Evolutionary conservation across 1,284 basidiomycete species (phyloP).

Genomic region (Malassezia arunalokei): DNA sequence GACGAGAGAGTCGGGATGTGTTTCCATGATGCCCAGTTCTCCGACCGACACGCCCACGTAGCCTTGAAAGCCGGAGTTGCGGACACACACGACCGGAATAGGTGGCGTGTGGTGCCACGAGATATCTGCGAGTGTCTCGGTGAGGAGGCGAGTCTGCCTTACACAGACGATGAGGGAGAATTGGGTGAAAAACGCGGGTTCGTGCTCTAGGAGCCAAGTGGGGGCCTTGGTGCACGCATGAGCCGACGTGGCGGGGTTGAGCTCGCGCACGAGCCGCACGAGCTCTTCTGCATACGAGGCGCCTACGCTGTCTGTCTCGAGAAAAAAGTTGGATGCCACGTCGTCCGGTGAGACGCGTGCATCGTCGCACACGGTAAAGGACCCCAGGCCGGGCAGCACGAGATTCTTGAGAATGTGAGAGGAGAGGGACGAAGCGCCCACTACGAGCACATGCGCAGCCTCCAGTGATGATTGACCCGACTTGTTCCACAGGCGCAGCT

Average conservation of each 20-base stretch:
- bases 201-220: conserved; percentile 51
- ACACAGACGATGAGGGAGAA: conserved; percentile 76
- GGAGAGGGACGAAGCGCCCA: conserved; percentile 67
- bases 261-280: conserved; percentile 64
- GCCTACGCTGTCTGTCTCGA: conserved; percentile 63
- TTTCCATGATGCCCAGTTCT: conserved; percentile 59
- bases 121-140: conserved; percentile 25
- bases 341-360: conserved; percentile 59
- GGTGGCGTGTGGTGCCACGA: conserved; percentile 25
- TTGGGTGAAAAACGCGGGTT: conserved; percentile 51
- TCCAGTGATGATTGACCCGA: conserved; percentile 87
- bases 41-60: conserved; percentile 29
- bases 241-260: conserved; percentile 66
- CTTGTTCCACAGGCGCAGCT: conserved; percentile 75
- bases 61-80: conserved; percentile 34
- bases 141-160: conserved; percentile 28
- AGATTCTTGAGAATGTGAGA: conserved; percentile 85
- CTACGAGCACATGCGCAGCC: conserved; percentile 64
- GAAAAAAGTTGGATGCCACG: conserved; percentile 90
- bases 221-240: not conserved
- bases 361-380: conserved; percentile 74
- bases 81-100: conserved; percentile 29
- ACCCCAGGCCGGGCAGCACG: conserved; percentile 81
- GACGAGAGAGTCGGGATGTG: conserved; percentile 63
- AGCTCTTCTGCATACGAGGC: conserved; percentile 68